These are phyloP conservation scores for Ustilago loliicola DNA, from an alignment of 1,284 basidiomycete genomes.

Conservation along the genomic window DNA sequence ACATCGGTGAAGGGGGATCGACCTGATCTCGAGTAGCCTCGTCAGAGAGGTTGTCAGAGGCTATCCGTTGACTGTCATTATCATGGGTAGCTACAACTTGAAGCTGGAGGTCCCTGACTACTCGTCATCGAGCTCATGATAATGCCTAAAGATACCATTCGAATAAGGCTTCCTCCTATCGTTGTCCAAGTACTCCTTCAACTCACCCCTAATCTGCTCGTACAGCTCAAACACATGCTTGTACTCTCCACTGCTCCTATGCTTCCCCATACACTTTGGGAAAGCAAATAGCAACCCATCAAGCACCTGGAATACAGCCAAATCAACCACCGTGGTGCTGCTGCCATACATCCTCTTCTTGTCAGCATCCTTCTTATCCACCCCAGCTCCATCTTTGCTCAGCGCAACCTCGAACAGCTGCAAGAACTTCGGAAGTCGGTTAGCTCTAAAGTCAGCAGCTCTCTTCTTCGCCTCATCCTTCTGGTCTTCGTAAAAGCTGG, in stretches of 20 bases:
- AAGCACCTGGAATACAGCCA: conserved; percentile 73
- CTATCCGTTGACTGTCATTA: too few species aligned
- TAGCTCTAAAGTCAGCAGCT: conserved; percentile 72
- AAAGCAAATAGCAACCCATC: conserved; percentile 74
- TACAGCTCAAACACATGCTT: conserved; percentile 61
- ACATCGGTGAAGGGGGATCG: too few species aligned
- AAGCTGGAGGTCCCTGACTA: not conserved
- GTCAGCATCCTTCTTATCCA: conserved; percentile 55
- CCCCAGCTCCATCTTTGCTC: conserved; percentile 10
- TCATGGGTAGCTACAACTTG: too few species aligned
- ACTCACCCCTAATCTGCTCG: conserved; percentile 62
- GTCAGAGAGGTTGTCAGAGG: too few species aligned
- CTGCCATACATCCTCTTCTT: conserved; percentile 71
- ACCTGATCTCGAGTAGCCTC: too few species aligned
- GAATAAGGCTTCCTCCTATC: conserved; percentile 71
- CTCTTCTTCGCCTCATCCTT: conserved; percentile 70
- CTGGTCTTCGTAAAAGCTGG: conserved; percentile 73
- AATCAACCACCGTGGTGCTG: conserved; percentile 73
- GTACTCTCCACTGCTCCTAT: conserved; percentile 67
- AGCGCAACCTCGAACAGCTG: conserved; percentile 71
- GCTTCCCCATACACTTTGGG: conserved; percentile 71
- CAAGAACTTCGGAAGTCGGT: conserved; percentile 74
- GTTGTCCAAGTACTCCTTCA: conserved; percentile 73
- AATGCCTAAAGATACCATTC: conserved; percentile 73
- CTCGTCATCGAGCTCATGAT: conserved; percentile 73